Percentiles rank a stretch among this genome's conserved stretches.
These are phyloP conservation scores for Symbiodinium natans DNA, from an alignment of 73 alveolate genomes.

Conservation along the genomic window DNA sequence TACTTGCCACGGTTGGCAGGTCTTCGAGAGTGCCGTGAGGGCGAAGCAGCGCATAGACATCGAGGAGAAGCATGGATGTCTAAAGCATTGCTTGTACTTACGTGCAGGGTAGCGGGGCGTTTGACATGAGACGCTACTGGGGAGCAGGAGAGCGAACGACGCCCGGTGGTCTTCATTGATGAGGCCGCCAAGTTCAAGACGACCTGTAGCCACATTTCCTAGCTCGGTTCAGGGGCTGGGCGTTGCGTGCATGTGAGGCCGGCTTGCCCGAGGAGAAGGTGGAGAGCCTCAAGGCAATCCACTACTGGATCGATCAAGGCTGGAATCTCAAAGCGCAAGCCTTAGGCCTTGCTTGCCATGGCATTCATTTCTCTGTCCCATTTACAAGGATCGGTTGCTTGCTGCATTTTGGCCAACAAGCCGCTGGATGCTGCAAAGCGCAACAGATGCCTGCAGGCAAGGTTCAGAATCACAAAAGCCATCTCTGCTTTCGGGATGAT, in stretches of 20 bases:
- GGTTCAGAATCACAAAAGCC: not conserved
- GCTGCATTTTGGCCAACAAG: slow-evolving; percentile 47
- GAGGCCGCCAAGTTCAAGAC: not conserved
- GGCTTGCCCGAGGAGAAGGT: slow-evolving; percentile 43
- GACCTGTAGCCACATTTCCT: too few species aligned
- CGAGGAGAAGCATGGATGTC: slow-evolving; percentile 1
- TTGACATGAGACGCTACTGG: too few species aligned
- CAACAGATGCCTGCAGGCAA: slow-evolving; percentile 39
- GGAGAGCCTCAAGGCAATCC: slow-evolving; percentile 64
- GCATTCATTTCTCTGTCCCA: too few species aligned
- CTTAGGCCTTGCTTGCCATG: too few species aligned
- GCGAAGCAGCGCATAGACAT: slow-evolving; percentile 46
- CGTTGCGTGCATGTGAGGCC: not conserved
- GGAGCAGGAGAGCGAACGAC: not conserved
- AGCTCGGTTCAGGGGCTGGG: too few species aligned
- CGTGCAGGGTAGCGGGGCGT: not conserved
- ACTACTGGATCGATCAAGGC: slow-evolving; percentile 80
- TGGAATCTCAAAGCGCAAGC: too few species aligned
- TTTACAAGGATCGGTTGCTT: slow-evolving; percentile 7
- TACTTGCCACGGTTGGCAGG: too few species aligned
- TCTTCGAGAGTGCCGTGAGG: slow-evolving; percentile 51
- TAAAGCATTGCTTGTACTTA: not conserved
- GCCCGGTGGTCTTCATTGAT: slow-evolving; percentile 62
- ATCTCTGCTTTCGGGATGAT: too few species aligned
- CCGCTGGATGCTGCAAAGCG: slow-evolving; percentile 77